Percentiles rank a stretch among this genome's conserved stretches.
Conservation (phyloP, 805 yeast genomes). For the Metschnikowia gelsemii region DNA sequence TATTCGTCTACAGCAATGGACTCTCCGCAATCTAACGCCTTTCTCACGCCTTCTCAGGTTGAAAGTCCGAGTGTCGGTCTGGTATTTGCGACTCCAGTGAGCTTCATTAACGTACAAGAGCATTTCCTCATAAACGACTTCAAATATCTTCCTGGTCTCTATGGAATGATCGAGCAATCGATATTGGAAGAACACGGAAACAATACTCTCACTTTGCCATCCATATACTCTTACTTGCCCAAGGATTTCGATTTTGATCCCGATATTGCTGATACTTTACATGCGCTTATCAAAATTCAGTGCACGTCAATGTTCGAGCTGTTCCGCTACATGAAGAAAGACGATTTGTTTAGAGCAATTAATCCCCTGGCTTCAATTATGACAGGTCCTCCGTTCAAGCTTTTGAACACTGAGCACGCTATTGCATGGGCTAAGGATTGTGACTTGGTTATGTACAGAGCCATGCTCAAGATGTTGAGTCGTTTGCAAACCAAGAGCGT, state of each 20-base stretch:
- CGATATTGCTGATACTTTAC: slow-evolving; percentile 62
- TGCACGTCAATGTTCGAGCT: slow-evolving; percentile 64
- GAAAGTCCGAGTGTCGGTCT: slow-evolving; percentile 12
- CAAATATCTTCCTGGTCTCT: slow-evolving; percentile 33
- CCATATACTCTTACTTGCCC: slow-evolving; percentile 45
- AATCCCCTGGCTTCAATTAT: slow-evolving; percentile 52
- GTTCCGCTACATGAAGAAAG: slow-evolving; percentile 64
- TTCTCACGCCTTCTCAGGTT: slow-evolving; percentile 13
- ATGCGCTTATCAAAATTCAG: slow-evolving; percentile 60
- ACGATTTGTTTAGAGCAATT: slow-evolving; percentile 54
- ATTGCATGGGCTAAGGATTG: slow-evolving; percentile 66
- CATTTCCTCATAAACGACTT: slow-evolving; percentile 22
- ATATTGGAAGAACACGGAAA: slow-evolving; percentile 16
- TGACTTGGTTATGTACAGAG: slow-evolving; percentile 60
- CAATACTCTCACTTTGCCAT: slow-evolving; percentile 30
- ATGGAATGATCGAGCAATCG: slow-evolving; percentile 23
- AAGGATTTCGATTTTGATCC: slow-evolving; percentile 40
- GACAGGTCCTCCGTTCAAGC: slow-evolving; percentile 60
- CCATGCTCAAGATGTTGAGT: slow-evolving; percentile 56
- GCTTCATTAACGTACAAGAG: slow-evolving; percentile 20
- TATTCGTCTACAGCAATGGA: slow-evolving; percentile 13
- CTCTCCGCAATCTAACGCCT: slow-evolving; percentile 19
- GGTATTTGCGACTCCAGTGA: slow-evolving; percentile 20
- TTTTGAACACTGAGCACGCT: slow-evolving; percentile 50
- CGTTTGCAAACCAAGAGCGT: slow-evolving; percentile 57